A percentile compares a stretch with the other conserved stretches of the same genome.
These are phyloP conservation scores for Boletellus sp. DNA, from an alignment of 768 basidiomycete genomes.

Conservation along the genomic window DNA sequence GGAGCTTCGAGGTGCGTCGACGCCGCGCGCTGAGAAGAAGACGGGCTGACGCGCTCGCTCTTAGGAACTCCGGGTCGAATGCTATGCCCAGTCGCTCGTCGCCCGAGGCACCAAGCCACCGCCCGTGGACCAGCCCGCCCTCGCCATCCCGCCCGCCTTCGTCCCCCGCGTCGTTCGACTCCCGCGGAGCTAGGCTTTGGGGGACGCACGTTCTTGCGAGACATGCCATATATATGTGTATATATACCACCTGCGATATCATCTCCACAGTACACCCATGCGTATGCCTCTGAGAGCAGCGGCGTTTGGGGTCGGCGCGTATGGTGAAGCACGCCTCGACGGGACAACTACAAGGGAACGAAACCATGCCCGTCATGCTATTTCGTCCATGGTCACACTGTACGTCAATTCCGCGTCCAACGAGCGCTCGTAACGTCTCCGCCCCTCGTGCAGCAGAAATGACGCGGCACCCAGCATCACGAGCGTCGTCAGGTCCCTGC, in stretches of 20 bases:
- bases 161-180: constrained; percentile 12
- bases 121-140: constrained; percentile 13
- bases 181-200: no score
- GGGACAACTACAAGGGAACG: not conserved
- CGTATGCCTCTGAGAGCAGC: not conserved
- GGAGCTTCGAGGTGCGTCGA: constrained; percentile 30
- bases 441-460: constrained; percentile 68
- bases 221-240: constrained; percentile 9
- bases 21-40: no score
- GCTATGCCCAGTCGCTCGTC: constrained; percentile 28
- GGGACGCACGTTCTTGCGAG: not conserved
- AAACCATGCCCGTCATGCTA: constrained; percentile 42
- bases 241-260: constrained; percentile 1
- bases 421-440: constrained; percentile 73
- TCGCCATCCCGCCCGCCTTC: constrained; percentile 30
- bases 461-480: constrained; percentile 64
- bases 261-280: not conserved
- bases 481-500: constrained; percentile 67
- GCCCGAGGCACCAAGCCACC: constrained; percentile 22
- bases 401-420: constrained; percentile 53
- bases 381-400: constrained; percentile 50
- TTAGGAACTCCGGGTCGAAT: constrained; percentile 27
- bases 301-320: no score
- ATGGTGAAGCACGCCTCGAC: no score
- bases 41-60: no score